Evolutionary conservation across 352 stramenopile genomes (phyloP), one percentile per base, ranked within the genome.

Genomic region (Pythium myriotylum): DNA sequence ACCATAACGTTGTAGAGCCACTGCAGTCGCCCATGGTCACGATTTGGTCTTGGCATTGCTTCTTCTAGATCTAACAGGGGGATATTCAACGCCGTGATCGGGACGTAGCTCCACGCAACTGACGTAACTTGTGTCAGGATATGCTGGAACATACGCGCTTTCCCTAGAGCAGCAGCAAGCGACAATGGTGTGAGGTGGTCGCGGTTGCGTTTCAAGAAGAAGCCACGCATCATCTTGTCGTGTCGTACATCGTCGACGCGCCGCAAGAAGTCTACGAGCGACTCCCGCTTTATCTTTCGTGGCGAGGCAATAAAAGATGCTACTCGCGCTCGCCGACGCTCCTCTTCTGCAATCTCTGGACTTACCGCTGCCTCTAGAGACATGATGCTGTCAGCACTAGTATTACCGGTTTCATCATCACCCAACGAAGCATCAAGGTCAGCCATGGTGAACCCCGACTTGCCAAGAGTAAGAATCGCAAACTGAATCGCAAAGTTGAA

Each of bases 401-500:
- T 46, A 6, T 35, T 29, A 20, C 46, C 24, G 14, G 29, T 35
- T 35, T 35, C 29, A 35, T 35, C 29, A 35, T 35, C 29, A 5
- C 29, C 29, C 27, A 19, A 3, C 16, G 39, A 39, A 0, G 42
- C 62, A 10, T 67, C 42, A 12, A 35, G 45, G 16, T 55, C 55
- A 7, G 22, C n/a, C 13, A 58, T 35, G 4, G 20, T 27, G n/a
- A 59, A 62, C 0, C 23, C 29, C 2, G 47, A 29, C 20, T 59
- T 52, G 16, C 35, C 58, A 4, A 87, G 52, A 35, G 72, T 23
- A 12, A 35, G 69, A 52, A 86, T 87, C 14, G 76, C 77, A 43
- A 81, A 76, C 19, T 63, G 65, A 17, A 89, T 57, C 4, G 74
- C 75, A 57, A 91, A 88, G 54, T 88, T 59, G 59, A 81, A 86